These are phyloP conservation scores for Citrus cavaleriei DNA, from an alignment of 345 rosid genomes.

Conservation along the genomic window DNA sequence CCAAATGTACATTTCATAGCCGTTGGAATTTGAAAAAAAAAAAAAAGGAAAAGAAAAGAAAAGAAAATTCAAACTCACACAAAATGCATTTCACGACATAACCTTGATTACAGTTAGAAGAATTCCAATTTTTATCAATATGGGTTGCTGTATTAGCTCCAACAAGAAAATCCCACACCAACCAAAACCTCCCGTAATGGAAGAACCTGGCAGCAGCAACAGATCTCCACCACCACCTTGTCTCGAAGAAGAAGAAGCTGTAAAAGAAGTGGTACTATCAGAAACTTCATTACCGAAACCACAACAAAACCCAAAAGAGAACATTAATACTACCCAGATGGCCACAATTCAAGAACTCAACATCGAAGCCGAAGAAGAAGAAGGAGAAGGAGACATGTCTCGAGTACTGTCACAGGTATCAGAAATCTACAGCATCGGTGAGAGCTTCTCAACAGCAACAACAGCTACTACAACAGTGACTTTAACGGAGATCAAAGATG, in stretches of 20 bases:
- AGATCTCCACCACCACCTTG: conserved; percentile 22
- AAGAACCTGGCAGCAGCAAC: neutral
- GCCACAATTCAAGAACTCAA: conserved; percentile 7
- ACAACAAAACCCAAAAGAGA: neutral
- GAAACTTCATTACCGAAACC: conserved; percentile 35
- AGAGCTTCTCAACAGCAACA: conserved; percentile 40
- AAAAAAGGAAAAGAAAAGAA: too few relatives aligned
- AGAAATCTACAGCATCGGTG: conserved; percentile 54
- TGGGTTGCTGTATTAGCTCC: conserved; percentile 68
- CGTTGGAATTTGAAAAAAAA: neutral
- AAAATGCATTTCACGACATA: neutral
- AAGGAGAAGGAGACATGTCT: conserved; percentile 24
- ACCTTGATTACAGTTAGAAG: neutral
- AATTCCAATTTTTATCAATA: neutral
- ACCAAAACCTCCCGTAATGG: conserved; percentile 7
- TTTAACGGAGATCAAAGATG: conserved; percentile 37
- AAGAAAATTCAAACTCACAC: neutral
- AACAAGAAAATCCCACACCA: conserved; percentile 11
- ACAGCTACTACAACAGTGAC: conserved; percentile 29
- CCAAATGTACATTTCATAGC: neutral
- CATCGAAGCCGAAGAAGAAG: conserved; percentile 6
- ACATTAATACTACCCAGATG: conserved; percentile 10
- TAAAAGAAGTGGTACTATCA: conserved; percentile 63
- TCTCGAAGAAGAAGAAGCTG: conserved; percentile 64
- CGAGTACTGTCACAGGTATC: conserved; percentile 41